phyloP scores from a whole-genome alignment of 352 stramenopile species.

The Blastocystis sp. region DNA sequence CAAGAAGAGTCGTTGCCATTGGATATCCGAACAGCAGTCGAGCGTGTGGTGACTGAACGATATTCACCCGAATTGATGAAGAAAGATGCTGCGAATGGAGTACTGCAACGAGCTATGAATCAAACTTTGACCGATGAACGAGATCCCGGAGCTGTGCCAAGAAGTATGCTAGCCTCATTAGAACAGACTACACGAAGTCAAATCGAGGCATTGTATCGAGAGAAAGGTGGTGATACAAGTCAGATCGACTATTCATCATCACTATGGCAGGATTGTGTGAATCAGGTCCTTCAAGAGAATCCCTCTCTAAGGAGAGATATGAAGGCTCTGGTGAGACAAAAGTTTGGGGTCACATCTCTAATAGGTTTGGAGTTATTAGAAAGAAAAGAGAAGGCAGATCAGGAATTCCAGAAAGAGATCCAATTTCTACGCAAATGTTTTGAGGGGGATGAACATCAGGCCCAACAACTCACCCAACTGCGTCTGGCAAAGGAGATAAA shows the following conservation, averaged over 20 bases:
- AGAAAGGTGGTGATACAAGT: neutral
- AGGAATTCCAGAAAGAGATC: neutral
- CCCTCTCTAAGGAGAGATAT: neutral
- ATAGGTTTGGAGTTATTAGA: neutral
- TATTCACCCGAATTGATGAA: neutral
- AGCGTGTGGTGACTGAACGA: neutral
- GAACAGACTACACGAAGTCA: neutral
- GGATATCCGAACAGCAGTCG: neutral
- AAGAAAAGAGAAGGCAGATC: conserved; percentile 18
- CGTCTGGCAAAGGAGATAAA: neutral
- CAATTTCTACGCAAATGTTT: neutral
- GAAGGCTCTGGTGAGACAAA: neutral
- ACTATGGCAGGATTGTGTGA: neutral
- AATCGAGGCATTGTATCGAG: neutral
- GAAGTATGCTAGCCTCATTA: neutral
- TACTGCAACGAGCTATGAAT: neutral
- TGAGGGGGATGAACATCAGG: neutral
- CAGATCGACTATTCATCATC: conserved; percentile 9
- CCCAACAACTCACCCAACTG: neutral
- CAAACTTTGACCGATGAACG: neutral
- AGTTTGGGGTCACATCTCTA: neutral
- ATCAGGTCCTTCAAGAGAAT: neutral
- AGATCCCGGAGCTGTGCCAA: neutral
- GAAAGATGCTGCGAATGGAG: neutral
- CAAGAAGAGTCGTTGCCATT: neutral